These are phyloP conservation scores for Zasmidium citrigriseum DNA, from an alignment of 2,329 filamentous ascomycete genomes.

Conservation along the genomic window DNA sequence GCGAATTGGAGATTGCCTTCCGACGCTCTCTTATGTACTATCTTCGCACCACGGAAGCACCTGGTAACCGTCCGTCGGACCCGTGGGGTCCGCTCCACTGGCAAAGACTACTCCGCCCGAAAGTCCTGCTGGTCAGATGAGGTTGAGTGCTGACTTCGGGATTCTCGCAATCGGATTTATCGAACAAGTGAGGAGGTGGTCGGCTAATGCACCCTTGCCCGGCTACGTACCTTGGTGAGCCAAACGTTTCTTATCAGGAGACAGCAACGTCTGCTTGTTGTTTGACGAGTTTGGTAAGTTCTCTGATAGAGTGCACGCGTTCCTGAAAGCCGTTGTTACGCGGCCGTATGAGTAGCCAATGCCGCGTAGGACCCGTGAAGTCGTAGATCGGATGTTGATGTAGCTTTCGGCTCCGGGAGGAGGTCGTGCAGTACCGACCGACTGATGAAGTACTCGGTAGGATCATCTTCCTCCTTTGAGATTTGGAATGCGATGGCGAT, in stretches of 20 bases:
- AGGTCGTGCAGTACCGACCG: too few relatives aligned
- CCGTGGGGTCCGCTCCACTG: not conserved
- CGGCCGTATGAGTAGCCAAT: too few relatives aligned
- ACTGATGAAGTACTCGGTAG: too few relatives aligned
- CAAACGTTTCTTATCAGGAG: too few relatives aligned
- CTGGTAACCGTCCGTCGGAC: not conserved
- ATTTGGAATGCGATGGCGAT: conserved; percentile 59
- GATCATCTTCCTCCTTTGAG: conserved; percentile 59
- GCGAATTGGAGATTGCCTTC: not conserved
- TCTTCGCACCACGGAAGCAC: not conserved
- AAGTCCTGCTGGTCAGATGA: not conserved
- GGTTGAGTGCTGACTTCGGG: not conserved
- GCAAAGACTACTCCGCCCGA: too few relatives aligned
- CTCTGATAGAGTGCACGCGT: too few relatives aligned
- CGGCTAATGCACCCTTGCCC: not conserved
- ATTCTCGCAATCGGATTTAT: not conserved
- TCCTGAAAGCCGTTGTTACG: too few relatives aligned
- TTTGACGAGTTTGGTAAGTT: too few relatives aligned
- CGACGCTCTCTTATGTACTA: not conserved
- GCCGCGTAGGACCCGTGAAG: too few relatives aligned
- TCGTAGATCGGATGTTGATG: too few relatives aligned
- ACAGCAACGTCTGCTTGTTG: conserved; percentile 48
- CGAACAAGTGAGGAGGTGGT: too few relatives aligned
- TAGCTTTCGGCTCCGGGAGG: too few relatives aligned
- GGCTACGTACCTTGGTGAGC: not conserved